Evolutionary conservation across 2,329 filamentous ascomycete species (phyloP).

Genomic region (Colletotrichum chrysophilum): DNA sequence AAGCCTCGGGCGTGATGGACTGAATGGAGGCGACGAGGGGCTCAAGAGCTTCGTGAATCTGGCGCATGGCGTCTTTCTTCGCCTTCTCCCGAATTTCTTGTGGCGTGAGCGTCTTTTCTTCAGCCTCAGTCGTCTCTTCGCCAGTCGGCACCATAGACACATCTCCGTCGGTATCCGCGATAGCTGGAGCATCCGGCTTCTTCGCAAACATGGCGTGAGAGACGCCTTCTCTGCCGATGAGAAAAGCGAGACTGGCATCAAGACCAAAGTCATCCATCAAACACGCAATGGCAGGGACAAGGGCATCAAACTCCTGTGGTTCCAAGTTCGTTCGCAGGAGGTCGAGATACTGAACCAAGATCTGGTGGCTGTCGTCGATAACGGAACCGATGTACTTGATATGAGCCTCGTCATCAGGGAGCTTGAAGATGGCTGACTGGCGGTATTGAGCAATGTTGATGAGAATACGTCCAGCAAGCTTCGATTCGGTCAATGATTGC

Average conservation of each 20-base stretch:
- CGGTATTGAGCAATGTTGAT: conserved; percentile 90
- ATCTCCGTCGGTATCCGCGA: conserved; percentile 62
- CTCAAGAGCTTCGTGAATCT: conserved; percentile 73
- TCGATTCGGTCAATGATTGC: conserved; percentile 77
- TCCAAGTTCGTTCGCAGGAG: conserved; percentile 82
- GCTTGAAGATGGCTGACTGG: conserved; percentile 81
- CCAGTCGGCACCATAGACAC: conserved; percentile 46
- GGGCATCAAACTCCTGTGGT: conserved; percentile 75
- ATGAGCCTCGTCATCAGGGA: conserved; percentile 75
- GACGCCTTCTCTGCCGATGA: conserved; percentile 79
- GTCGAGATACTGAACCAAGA: conserved; percentile 88
- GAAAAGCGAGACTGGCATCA: conserved; percentile 81
- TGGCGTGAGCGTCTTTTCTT: conserved; percentile 28
- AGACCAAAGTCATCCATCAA: conserved; percentile 82
- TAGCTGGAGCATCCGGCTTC: conserved; percentile 25
- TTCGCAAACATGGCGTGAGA: conserved; percentile 62
- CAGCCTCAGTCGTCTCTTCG: conserved; percentile 31
- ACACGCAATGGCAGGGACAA: conserved; percentile 76
- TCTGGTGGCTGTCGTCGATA: conserved; percentile 87
- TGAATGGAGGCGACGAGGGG: conserved; percentile 75
- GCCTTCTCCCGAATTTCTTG: conserved; percentile 32
- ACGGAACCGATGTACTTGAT: conserved; percentile 90
- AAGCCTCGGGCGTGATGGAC: conserved; percentile 62
- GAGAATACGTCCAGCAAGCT: conserved; percentile 82
- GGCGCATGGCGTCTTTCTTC: conserved; percentile 46